Conservation (phyloP, 345 rosid species). For the Camelina sativa region DNA sequence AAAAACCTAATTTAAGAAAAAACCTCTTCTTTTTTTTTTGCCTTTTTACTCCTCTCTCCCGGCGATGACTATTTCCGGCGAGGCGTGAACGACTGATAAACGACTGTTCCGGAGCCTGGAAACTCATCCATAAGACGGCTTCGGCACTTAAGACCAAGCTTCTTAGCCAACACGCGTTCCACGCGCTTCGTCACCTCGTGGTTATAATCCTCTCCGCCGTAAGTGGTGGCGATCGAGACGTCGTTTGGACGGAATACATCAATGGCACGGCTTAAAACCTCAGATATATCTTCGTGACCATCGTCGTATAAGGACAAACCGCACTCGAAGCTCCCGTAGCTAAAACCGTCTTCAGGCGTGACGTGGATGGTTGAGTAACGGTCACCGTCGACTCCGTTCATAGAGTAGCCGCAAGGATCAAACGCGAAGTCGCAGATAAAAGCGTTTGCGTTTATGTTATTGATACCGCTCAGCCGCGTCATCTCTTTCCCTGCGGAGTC, state of each 20-base stretch:
- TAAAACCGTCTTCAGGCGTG: conserved; percentile 93
- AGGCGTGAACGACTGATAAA: conserved; percentile 77
- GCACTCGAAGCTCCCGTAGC: conserved; percentile 95
- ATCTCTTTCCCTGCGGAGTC: conserved; percentile 74
- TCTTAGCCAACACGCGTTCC: conserved; percentile 65
- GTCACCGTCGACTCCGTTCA: conserved; percentile 90
- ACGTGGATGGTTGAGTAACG: conserved; percentile 98
- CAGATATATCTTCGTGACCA: conserved; percentile 49
- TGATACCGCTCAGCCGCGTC: conserved; percentile 78
- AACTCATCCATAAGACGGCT: conserved; percentile 73
- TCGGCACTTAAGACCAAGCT: conserved; percentile 77
- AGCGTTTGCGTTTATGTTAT: conserved; percentile 64
- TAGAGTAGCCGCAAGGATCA: conserved; percentile 98
- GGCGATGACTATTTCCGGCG: conserved; percentile 58
- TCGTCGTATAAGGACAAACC: conserved; percentile 63
- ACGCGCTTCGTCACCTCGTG: conserved; percentile 66
- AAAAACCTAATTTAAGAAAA: conserved; percentile 36
- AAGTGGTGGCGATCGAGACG: conserved; percentile 73
- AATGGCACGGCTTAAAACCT: conserved; percentile 63
- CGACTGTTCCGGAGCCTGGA: conserved; percentile 68
- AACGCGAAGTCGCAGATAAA: conserved; percentile 87
- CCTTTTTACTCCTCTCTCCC: conserved; percentile 10
- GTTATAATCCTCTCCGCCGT: conserved; percentile 46
- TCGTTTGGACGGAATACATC: conserved; percentile 79
- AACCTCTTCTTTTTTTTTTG: conserved; percentile 13